Percentiles rank a stretch among this genome's conserved stretches.
Conservation (phyloP, 169 alveolate species). For the Eimeria nieschulzi region DNA sequence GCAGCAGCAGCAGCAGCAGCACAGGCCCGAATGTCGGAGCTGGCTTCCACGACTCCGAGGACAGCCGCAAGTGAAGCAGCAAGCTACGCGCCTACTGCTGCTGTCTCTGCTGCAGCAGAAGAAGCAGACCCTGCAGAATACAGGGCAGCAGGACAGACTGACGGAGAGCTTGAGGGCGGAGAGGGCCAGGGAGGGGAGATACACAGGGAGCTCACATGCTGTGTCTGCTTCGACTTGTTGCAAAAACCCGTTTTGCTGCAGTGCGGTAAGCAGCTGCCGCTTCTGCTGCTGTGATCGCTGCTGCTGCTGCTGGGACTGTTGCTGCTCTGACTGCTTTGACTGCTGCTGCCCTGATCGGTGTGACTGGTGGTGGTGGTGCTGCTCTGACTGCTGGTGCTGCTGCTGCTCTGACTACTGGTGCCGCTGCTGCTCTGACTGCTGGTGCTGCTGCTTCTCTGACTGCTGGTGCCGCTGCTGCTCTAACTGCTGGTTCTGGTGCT, state of each 20-base stretch:
- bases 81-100: neutral
- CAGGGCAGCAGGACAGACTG: neutral
- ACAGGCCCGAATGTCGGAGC: neutral
- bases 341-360: neutral
- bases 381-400: neutral
- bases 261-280: constrained; percentile 9
- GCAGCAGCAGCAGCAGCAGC: constrained; percentile 6
- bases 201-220: constrained; percentile 19
- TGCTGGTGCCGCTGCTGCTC: neutral
- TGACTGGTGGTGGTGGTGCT: neutral
- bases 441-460: neutral
- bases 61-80: neutral
- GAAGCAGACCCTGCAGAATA: neutral
- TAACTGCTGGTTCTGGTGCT: neutral
- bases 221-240: constrained; percentile 16
- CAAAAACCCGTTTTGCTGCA: constrained; percentile 35
- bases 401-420: neutral
- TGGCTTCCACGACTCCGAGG: neutral
- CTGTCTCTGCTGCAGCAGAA: neutral
- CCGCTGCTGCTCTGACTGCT: neutral
- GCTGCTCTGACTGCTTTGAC: neutral
- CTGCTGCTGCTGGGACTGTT: neutral
- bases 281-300: neutral
- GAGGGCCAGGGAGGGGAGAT: constrained; percentile 2
- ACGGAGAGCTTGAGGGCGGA: neutral